A percentile compares a stretch with the other conserved stretches of the same genome.
phyloP scores from a whole-genome alignment of 169 alveolate species.

The Plasmodium fragile region DNA sequence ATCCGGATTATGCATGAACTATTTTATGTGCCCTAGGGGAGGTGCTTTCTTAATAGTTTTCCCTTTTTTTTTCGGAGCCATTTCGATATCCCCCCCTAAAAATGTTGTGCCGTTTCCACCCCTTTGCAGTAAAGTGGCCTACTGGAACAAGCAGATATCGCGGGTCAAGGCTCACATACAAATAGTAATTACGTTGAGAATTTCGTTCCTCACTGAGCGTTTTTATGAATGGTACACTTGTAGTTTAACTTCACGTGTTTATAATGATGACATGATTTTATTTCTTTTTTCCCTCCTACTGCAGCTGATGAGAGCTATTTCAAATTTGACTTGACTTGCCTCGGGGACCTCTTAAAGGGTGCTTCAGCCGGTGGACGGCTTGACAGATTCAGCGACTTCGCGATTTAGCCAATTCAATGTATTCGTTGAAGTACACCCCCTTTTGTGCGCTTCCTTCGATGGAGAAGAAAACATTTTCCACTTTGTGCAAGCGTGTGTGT shows the following conservation, averaged over 20 bases:
- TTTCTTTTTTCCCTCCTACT: constrained; percentile 14
- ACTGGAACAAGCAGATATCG: constrained; percentile 71
- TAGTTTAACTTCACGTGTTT: not conserved
- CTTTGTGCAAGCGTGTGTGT: not conserved
- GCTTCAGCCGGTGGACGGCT: not conserved
- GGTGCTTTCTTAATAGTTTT: not conserved
- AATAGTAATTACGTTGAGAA: constrained; percentile 30
- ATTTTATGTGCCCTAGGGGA: not conserved
- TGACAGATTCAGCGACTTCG: not conserved
- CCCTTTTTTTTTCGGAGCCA: not conserved
- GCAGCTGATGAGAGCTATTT: constrained; percentile 73
- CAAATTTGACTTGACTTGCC: constrained; percentile 30
- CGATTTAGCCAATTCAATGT: not conserved
- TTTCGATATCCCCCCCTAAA: not conserved
- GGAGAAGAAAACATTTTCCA: not conserved
- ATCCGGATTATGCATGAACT: not conserved
- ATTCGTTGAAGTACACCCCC: not conserved
- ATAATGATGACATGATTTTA: not conserved
- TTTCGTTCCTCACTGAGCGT: not conserved
- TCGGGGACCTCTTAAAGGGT: not conserved
- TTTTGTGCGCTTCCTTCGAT: not conserved
- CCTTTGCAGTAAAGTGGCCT: constrained; percentile 51
- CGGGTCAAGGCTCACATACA: constrained; percentile 73
- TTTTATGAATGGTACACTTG: not conserved
- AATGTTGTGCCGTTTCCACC: not conserved